Evolutionary conservation across 257 asterid species (phyloP), one percentile per base, ranked within the genome.

Genomic region (Nicotiana otophora): DNA sequence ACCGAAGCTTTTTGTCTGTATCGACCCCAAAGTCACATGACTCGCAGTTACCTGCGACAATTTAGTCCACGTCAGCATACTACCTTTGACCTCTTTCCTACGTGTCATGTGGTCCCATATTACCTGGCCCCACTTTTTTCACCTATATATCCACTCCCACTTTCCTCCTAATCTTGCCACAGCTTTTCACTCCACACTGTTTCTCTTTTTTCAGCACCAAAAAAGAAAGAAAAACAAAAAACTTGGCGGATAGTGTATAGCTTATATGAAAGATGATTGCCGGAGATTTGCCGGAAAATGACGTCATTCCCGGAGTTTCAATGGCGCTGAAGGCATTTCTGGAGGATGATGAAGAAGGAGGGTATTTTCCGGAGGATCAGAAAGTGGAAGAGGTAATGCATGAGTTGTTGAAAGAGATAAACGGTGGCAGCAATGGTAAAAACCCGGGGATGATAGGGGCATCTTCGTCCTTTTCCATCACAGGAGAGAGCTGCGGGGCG

Each of bases 341-440:
- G 7, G 77, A 60, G n/a, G 83, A 81, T 46, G 84, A 54, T 42
- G 84, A 67, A 19, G 79, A 67, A 16, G 78, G 42, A 26, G 78
- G 42, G 42, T 34, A 6, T 53, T 19, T 68, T 15, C 42, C 42
- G 15, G 84, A 81, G 48, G 66, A 81, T 57, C 16, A 33, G 80
- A 81, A 66, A 61, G 84, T 81, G 26, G 84, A 55, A 74, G 77
- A 68, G 68, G 61, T 68, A 33, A 81, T 81, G 84, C 80, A 81
- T 30, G 84, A 81, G 80, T 66, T 81, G 11, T 54, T 81, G 12
- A 68, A 81, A 81, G 84, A 81, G 60, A 81, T 81, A 33, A 68
- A 14, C 0, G 80, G n/a, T 58, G 67, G 70, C 39, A 54, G n/a
- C 58, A 54, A 12, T 36, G 31, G 23, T n/a, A 78, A 78, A 57